phyloP scores from a whole-genome alignment of 2,329 filamentous ascomycete genomes.

The Rhexocercosporidium sp. region DNA sequence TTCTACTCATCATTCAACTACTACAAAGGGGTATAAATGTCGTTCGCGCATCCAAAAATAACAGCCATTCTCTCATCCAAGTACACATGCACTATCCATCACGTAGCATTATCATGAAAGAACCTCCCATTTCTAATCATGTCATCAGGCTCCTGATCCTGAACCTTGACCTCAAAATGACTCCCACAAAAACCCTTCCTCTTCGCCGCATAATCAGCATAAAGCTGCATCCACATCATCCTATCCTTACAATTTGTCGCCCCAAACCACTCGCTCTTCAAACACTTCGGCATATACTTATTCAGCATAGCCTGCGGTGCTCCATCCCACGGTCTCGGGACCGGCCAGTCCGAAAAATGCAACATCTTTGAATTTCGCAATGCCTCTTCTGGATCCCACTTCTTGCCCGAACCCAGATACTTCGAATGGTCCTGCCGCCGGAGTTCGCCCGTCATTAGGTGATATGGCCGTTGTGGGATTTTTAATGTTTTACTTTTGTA shows the following conservation, averaged over 20 bases:
- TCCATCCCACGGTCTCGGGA: conserved; percentile 61
- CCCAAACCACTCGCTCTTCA: conserved; percentile 37
- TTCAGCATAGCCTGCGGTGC: conserved; percentile 37
- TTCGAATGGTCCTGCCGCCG: conserved; percentile 53
- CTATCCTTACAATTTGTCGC: conserved; percentile 39
- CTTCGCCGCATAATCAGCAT: conserved; percentile 34
- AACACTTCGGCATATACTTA: conserved; percentile 39
- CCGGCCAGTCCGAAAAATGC: conserved; percentile 65
- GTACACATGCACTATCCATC: not conserved
- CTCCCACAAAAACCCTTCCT: conserved; percentile 36
- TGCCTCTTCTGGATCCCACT: conserved; percentile 58
- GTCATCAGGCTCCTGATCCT: conserved; percentile 28
- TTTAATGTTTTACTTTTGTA: conserved; percentile 57
- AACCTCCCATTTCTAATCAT: conserved; percentile 30
- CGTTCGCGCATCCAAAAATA: not conserved
- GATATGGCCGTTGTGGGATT: conserved; percentile 61
- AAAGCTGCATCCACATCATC: conserved; percentile 36
- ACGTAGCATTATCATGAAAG: conserved; percentile 30
- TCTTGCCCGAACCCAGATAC: conserved; percentile 55
- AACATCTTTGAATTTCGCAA: conserved; percentile 59
- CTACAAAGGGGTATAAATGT: conserved; percentile 8
- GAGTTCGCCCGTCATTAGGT: conserved; percentile 62
- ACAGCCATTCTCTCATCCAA: not conserved
- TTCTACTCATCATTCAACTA: not conserved
- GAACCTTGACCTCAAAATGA: conserved; percentile 36